Evolutionary conservation across 169 alveolate species (phyloP).

Genomic region (Cyclospora cayetanensis): DNA sequence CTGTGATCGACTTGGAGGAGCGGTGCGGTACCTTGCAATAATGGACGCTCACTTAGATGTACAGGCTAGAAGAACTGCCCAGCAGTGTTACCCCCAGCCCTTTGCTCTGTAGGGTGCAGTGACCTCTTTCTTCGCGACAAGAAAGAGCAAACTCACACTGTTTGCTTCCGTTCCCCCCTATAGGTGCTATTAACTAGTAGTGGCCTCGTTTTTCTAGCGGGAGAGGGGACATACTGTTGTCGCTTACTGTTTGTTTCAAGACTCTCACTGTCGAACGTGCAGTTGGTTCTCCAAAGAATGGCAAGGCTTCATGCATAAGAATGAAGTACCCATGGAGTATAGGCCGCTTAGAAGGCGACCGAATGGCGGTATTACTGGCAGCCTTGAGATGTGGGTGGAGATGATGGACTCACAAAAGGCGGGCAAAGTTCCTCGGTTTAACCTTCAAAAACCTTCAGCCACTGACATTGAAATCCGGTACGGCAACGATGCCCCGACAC

Average conservation of each 20-base stretch:
- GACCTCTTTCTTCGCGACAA: neutral
- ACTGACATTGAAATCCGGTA: slow-evolving; percentile 85
- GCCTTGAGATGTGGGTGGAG: slow-evolving; percentile 87
- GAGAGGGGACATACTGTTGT: neutral
- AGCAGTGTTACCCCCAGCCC: neutral
- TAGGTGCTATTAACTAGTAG: neutral
- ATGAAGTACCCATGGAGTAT: slow-evolving; percentile 88
- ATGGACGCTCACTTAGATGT: neutral
- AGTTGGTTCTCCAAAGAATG: slow-evolving; percentile 91
- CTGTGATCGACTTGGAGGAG: slow-evolving; percentile 89
- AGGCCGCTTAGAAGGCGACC: slow-evolving; percentile 79
- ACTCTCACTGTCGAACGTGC: neutral
- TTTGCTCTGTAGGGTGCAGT: neutral
- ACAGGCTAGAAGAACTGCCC: neutral
- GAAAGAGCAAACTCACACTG: neutral
- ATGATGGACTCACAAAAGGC: slow-evolving; percentile 82
- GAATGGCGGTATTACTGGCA: slow-evolving; percentile 75
- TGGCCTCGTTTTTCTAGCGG: neutral
- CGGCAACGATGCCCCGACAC: slow-evolving; percentile 29
- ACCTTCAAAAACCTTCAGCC: slow-evolving; percentile 82
- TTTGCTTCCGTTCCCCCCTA: neutral
- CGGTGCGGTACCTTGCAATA: slow-evolving; percentile 49
- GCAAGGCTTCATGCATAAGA: slow-evolving; percentile 89
- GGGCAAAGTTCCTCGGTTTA: slow-evolving; percentile 81
- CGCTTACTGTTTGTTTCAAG: neutral